Percentiles rank a stretch among this genome's conserved stretches.
Evolutionary conservation across 495 filamentous ascomycete species (phyloP).

Genomic region (Talaromyces borbonicus): DNA sequence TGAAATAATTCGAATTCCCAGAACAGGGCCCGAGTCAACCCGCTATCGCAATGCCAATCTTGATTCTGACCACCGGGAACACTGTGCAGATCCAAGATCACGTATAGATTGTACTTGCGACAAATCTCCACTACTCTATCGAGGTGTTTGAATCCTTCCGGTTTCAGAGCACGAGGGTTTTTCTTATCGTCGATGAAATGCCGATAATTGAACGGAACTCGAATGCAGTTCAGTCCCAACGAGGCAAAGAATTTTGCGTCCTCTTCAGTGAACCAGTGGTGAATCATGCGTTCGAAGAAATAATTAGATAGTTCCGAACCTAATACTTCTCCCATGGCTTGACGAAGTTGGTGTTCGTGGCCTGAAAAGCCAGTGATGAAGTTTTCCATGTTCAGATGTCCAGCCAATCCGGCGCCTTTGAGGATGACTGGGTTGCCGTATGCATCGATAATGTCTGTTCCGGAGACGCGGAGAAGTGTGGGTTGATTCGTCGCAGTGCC

Average conservation of each 20-base stretch:
- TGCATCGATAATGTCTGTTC: background rate
- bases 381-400: slow-evolving; percentile 47
- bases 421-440: background rate
- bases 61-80: slow-evolving; percentile 55
- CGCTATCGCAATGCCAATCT: slow-evolving; percentile 55
- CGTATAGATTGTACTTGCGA: slow-evolving; percentile 46
- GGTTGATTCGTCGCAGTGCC: background rate
- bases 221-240: slow-evolving; percentile 51
- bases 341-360: slow-evolving; percentile 46
- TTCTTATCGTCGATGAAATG: slow-evolving; percentile 53
- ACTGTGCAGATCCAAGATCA: slow-evolving; percentile 54
- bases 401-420: background rate
- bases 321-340: slow-evolving; percentile 44
- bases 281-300: slow-evolving; percentile 43
- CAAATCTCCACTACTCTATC: slow-evolving; percentile 52
- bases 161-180: slow-evolving; percentile 48
- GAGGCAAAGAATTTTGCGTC: slow-evolving; percentile 53
- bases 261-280: slow-evolving; percentile 53
- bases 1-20: slow-evolving; percentile 57
- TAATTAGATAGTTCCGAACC: slow-evolving; percentile 39
- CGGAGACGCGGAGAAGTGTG: background rate
- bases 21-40: slow-evolving; percentile 45
- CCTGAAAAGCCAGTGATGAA: slow-evolving; percentile 60
- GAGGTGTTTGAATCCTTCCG: slow-evolving; percentile 46
- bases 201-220: slow-evolving; percentile 55